A percentile compares a stretch with the other conserved stretches of the same genome.
Evolutionary conservation across 2,329 filamentous ascomycete species (phyloP).

Genomic region (Hirsutella minnesotensis): DNA sequence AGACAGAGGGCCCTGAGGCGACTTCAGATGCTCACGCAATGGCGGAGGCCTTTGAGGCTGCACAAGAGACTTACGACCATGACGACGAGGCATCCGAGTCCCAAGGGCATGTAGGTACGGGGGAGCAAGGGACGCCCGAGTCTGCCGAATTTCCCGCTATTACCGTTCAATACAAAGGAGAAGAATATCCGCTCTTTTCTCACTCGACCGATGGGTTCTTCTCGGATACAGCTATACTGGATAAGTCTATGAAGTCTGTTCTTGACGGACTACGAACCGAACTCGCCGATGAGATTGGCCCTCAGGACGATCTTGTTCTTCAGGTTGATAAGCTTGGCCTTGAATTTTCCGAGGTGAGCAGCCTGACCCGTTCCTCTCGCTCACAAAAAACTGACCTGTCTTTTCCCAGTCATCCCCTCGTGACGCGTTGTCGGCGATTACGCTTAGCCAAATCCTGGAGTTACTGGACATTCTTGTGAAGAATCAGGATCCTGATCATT

Average conservation of each 20-base stretch:
- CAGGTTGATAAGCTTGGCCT: constrained; percentile 39
- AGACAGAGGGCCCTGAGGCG: not conserved
- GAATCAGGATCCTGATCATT: constrained; percentile 28
- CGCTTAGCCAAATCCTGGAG: constrained; percentile 27
- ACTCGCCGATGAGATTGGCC: constrained; percentile 30
- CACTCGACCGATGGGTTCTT: constrained; percentile 29
- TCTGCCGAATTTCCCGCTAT: constrained; percentile 19
- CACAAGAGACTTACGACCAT: not conserved
- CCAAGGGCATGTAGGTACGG: not conserved
- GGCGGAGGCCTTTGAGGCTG: not conserved
- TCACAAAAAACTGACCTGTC: constrained; percentile 12
- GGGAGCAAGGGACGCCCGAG: constrained; percentile 5
- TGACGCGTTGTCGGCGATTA: constrained; percentile 22
- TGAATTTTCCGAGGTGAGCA: constrained; percentile 38
- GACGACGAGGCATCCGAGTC: not conserved
- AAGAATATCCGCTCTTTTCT: constrained; percentile 30
- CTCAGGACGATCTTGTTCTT: constrained; percentile 36
- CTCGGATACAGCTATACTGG: constrained; percentile 26
- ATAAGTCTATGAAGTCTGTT: constrained; percentile 31
- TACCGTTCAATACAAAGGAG: constrained; percentile 30
- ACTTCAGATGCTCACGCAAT: not conserved
- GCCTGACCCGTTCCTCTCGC: not conserved
- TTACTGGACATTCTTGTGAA: constrained; percentile 30
- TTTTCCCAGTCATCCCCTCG: constrained; percentile 20
- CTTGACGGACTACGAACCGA: constrained; percentile 32